Evolutionary conservation across 2,329 filamentous ascomycete genomes (phyloP), one percentile per base, ranked within the genome.

Genomic region (Hirsutella thompsonii): DNA sequence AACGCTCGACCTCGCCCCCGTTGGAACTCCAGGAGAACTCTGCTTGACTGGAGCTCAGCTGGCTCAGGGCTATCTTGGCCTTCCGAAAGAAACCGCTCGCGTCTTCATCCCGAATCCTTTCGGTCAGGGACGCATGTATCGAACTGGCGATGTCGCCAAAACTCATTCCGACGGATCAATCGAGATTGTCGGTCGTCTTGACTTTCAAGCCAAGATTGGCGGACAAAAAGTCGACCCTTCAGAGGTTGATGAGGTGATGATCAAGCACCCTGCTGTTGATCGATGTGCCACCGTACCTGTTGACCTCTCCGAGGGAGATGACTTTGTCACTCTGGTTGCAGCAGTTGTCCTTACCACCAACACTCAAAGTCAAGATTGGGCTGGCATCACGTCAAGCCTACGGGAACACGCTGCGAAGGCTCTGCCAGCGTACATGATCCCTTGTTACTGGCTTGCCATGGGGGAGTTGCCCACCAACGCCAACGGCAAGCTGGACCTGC

Each of bases 391-490:
- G 5, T 19, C 33, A 18, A 18, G n/a, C 8, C 8, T 36, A 33
- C 1, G 40, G 21, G 0, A 8, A 5, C 10, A 36, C 32, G 5
- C 46, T 45, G 13, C 40, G 35, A 32, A 29, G 6, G 38, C 32
- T 6, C 36, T 56, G 5, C 51, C 52, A 14, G 32, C 40, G 3
- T 54, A 52, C 39, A 54, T 55, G 52, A 42, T 54, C 2, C 54
- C 54, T 0, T 42, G 30, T 4, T 46, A 51, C 20, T 55, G 52
- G 50, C 21, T 55, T 1, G 46, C 46, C 0, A 36, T 49, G 2
- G 29, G 46, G 1, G 43, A 45, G 0, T 41, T 56, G 2, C 54
- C 54, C 0, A 44, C 46, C 6, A 56, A 49, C 26, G 38, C 42
- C 3, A 54, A 54, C 9, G 52, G 51, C 13, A 56, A 56, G 38